These are phyloP conservation scores for Sphaerulina vaccinii DNA, from an alignment of 2,329 filamentous ascomycete species.

Conservation along the genomic window DNA sequence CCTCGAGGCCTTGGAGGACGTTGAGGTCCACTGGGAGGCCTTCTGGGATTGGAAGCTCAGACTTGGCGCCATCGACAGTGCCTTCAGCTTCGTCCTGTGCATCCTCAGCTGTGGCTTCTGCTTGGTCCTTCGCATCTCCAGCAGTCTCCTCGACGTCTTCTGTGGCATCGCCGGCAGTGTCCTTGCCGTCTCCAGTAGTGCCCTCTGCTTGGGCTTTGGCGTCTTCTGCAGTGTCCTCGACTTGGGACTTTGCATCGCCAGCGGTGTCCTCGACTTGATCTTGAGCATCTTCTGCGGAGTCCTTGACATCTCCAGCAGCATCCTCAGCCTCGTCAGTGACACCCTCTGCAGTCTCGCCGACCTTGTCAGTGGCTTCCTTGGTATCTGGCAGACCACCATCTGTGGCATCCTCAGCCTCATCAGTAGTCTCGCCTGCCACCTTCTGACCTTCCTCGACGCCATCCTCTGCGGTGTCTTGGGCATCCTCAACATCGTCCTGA, in stretches of 20 bases:
- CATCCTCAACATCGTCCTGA: conserved; percentile 37
- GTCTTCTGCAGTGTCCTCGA: conserved; percentile 19
- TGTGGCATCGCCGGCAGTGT: conserved; percentile 27
- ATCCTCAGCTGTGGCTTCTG: conserved; percentile 31
- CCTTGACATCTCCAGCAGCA: conserved; percentile 33
- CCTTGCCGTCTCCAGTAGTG: conserved; percentile 32
- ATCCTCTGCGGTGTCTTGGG: conserved; percentile 35
- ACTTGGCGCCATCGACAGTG: conserved; percentile 34
- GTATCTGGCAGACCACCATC: conserved; percentile 24
- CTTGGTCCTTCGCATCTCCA: conserved; percentile 26
- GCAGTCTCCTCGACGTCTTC: conserved; percentile 28
- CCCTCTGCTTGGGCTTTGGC: conserved; percentile 28
- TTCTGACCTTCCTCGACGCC: conserved; percentile 35
- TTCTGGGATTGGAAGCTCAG: conserved; percentile 38
- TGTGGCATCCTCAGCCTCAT: conserved; percentile 35
- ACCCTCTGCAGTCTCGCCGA: conserved; percentile 34
- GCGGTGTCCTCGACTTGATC: conserved; percentile 12
- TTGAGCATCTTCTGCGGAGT: not conserved
- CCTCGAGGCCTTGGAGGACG: conserved; percentile 51
- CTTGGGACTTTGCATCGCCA: conserved; percentile 9
- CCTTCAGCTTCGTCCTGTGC: conserved; percentile 36
- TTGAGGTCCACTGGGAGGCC: conserved; percentile 45
- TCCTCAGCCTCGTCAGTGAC: conserved; percentile 35
- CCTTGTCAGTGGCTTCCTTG: conserved; percentile 34
- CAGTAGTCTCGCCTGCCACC: conserved; percentile 35